A percentile compares a stretch with the other conserved stretches of the same genome.
These are phyloP conservation scores for Eucalyptus curtisii DNA, from an alignment of 345 rosid genomes.

Conservation along the genomic window DNA sequence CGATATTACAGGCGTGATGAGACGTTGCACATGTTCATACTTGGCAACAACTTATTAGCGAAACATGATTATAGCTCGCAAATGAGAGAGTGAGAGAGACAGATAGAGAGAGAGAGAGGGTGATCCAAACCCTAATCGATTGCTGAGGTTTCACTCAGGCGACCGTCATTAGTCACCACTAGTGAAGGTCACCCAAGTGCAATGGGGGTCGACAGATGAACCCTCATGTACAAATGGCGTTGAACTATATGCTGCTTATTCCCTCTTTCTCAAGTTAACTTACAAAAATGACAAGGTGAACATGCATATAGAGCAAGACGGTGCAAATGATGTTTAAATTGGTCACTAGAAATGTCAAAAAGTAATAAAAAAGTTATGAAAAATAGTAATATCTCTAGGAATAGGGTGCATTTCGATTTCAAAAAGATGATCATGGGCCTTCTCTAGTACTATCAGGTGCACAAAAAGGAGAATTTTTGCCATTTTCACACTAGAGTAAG, in stretches of 20 bases:
- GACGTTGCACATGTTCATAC: background rate
- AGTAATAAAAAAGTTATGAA: background rate
- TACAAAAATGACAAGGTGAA: background rate
- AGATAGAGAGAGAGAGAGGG: background rate
- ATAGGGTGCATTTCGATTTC: background rate
- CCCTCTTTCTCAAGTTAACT: background rate
- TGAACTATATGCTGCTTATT: background rate
- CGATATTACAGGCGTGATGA: background rate
- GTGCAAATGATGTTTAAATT: background rate
- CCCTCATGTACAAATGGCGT: background rate
- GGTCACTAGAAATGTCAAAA: background rate
- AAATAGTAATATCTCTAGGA: background rate
- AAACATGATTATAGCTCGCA: background rate
- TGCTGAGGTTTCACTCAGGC: background rate
- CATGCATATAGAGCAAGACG: background rate
- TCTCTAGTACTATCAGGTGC: background rate
- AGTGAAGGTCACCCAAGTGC: background rate
- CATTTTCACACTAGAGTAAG: background rate
- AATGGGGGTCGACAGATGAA: background rate
- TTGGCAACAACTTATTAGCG: background rate
- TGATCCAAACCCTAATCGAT: background rate
- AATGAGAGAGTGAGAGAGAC: background rate
- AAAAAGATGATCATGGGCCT: background rate
- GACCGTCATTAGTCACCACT: background rate
- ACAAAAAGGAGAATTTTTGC: background rate